Percentiles rank a stretch among this genome's conserved stretches.
Evolutionary conservation across 352 stramenopile species (phyloP).

Genomic region (Globisporangium parvum): DNA sequence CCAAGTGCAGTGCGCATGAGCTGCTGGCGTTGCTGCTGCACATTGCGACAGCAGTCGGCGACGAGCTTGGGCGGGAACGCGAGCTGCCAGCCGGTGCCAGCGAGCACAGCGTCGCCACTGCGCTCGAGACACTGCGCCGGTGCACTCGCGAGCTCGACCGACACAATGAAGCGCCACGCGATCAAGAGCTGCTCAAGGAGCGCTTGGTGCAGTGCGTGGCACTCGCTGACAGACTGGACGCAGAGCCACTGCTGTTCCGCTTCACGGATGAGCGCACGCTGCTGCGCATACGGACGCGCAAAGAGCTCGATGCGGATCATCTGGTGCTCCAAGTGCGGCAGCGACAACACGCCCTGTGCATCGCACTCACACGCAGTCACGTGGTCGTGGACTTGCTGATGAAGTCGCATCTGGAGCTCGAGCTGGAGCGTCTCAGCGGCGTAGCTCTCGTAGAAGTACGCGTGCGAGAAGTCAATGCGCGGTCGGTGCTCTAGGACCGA

Average conservation of each 20-base stretch:
- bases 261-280: slow-evolving; percentile 19
- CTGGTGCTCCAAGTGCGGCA: slow-evolving; percentile 17
- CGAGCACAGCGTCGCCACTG: slow-evolving; percentile 19
- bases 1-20: too few species aligned
- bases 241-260: slow-evolving; percentile 34
- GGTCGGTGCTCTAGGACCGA: slow-evolving; percentile 24
- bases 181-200: slow-evolving; percentile 41
- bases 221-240: slow-evolving; percentile 20
- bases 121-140: slow-evolving; percentile 26
- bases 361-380: slow-evolving; percentile 10
- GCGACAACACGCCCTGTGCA: neutral
- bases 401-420: slow-evolving; percentile 35
- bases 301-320: slow-evolving; percentile 16
- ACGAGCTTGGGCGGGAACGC: slow-evolving; percentile 25
- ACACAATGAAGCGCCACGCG: slow-evolving; percentile 35
- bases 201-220: slow-evolving; percentile 29
- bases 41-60: slow-evolving; percentile 21
- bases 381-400: slow-evolving; percentile 25
- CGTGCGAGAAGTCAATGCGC: slow-evolving; percentile 40
- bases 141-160: slow-evolving; percentile 22
- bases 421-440: slow-evolving; percentile 36
- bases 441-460: slow-evolving; percentile 63
- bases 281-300: slow-evolving; percentile 10
- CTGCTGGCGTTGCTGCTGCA: neutral
- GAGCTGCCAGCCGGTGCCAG: slow-evolving; percentile 27